phyloP scores from a whole-genome alignment of 768 basidiomycete genomes.

The Cantharellus cinnabarinus region DNA sequence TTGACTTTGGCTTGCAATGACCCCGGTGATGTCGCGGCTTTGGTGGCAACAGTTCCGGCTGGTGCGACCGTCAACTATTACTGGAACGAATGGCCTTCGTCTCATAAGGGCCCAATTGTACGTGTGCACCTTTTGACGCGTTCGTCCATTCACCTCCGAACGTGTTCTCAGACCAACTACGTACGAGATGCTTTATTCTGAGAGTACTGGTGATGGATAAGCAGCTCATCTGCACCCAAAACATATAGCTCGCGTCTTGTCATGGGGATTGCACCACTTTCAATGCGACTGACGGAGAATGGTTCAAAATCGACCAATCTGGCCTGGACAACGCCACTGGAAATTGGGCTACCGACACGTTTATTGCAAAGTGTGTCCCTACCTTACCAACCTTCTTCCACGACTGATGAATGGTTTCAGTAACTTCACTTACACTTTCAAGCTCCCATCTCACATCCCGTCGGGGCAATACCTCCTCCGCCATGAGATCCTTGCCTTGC shows the following conservation, averaged over 20 bases:
- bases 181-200: not conserved
- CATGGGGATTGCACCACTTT: not conserved
- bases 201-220: too few relatives aligned
- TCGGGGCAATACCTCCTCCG: not conserved
- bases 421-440: too few relatives aligned
- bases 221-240: too few relatives aligned
- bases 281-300: not conserved
- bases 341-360: not conserved
- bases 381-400: too few relatives aligned
- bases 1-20: not conserved
- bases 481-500: not conserved
- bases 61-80: slow-evolving; percentile 22
- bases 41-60: slow-evolving; percentile 23
- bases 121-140: not conserved
- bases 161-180: not conserved
- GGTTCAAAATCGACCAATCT: not conserved
- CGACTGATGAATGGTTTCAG: too few relatives aligned
- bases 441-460: too few relatives aligned
- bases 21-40: slow-evolving; percentile 17
- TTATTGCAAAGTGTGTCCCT: not conserved
- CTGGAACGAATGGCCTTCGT: slow-evolving; percentile 21
- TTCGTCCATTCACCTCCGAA: not conserved
- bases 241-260: not conserved
- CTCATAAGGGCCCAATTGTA: slow-evolving; percentile 7
- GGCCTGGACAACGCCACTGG: not conserved